phyloP scores from a whole-genome alignment of 805 yeast genomes.

The Nakazawaea pomicola region DNA sequence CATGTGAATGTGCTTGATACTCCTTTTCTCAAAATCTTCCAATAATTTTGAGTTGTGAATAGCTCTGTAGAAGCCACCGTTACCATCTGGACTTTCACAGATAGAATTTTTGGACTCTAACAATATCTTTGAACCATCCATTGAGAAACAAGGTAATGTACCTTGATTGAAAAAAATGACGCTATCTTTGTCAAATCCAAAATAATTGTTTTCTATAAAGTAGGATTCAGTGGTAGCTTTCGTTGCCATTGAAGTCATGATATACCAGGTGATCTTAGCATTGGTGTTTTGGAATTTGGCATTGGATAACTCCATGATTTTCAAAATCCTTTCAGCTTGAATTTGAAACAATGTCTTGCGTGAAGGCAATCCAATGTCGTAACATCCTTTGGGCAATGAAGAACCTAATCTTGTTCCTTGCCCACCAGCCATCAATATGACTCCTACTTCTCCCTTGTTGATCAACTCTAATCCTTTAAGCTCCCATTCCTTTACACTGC shows the following conservation, averaged over 20 bases:
- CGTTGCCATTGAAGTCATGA: conserved; percentile 94
- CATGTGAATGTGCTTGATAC: conserved; percentile 88
- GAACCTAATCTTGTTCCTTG: conserved; percentile 97
- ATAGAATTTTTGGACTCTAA: conserved; percentile 49
- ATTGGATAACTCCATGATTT: conserved; percentile 54
- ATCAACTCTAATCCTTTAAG: conserved; percentile 64
- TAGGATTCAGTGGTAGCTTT: conserved; percentile 67
- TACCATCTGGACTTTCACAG: conserved; percentile 94
- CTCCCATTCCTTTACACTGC: conserved; percentile 25
- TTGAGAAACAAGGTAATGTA: conserved; percentile 81
- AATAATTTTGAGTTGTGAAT: conserved; percentile 58
- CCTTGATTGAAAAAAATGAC: conserved; percentile 90
- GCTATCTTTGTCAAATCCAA: conserved; percentile 62
- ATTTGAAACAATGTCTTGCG: conserved; percentile 81
- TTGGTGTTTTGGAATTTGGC: conserved; percentile 21
- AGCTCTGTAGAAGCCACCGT: conserved; percentile 94
- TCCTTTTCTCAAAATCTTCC: conserved; percentile 59
- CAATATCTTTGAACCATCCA: conserved; percentile 65
- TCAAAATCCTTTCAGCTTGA: conserved; percentile 81
- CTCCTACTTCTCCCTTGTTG: conserved; percentile 71
- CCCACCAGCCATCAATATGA: conserved; percentile 95
- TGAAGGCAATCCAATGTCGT: conserved; percentile 80
- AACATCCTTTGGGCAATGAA: conserved; percentile 89
- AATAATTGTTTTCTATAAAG: conserved; percentile 56
- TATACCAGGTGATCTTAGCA: conserved; percentile 67